Evolutionary conservation across 2,329 filamentous ascomycete genomes (phyloP), one percentile per base, ranked within the genome.

Genomic region (Paraconiothyrium sp.): DNA sequence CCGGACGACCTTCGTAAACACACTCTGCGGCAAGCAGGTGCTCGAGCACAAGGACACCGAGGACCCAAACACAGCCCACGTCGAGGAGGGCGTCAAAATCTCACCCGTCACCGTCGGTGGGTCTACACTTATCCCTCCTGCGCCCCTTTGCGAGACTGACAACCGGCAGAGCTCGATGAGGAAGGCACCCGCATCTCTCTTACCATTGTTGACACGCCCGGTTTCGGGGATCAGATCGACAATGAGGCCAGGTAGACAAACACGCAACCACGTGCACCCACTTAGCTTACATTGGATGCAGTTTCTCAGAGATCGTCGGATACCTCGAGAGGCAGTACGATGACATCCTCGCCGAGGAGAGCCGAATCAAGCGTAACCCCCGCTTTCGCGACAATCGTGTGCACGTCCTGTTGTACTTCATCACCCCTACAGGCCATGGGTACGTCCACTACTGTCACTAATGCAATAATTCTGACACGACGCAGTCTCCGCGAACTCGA

Each of bases 351-450:
- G 94, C 95, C 66, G 94, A 98, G 85, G 95, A 99, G 85, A 98
- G 95, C 76, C 93, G 95, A 86, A 99, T 99, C 87, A 99, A 99
- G 92, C 95, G 95, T 93, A 99, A 99, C 86, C 95, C 95, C 73
- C 90, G 95, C 77, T 99, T 99, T 91, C 91, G 95, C 78, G 95
- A 99, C 84, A 98, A 99, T 85, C 92, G 95, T 84, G 93, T 99
- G 52, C 95, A 99, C 79, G 95, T 94, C 71, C 89, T 99, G 80
- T 90, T 99, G 75, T 99, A 99, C 88, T 99, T 99, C 82, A 98
- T 99, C 86, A 97, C 95, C 69, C 95, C 95, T 51, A 99, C 95
- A 65, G 95, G 95, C 75, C 93, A 97, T 81, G 94, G 91, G 91
- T 93, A 85, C 76, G 88, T 80, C 46, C 22, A 16, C 43, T 41